Conservation (phyloP, 2,329 filamentous ascomycete genomes). For the Drechslerella coelobrocha region DNA sequence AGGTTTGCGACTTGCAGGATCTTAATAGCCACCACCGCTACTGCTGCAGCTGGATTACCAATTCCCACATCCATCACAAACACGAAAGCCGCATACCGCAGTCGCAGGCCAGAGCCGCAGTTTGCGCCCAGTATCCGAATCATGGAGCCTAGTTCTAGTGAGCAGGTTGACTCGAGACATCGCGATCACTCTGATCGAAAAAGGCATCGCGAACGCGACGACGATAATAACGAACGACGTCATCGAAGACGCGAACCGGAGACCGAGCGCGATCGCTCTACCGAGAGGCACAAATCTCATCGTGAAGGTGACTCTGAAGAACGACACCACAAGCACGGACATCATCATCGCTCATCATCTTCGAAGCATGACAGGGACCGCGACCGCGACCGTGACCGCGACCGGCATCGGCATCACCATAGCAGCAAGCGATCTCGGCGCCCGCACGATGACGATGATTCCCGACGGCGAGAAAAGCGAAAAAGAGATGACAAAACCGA, state of each 20-base stretch:
- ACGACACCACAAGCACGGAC: slow-evolving; percentile 66
- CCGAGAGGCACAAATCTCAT: slow-evolving; percentile 57
- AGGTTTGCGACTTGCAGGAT: slow-evolving; percentile 1
- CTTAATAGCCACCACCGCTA: background rate
- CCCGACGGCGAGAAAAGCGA: slow-evolving; percentile 36
- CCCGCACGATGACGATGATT: slow-evolving; percentile 58
- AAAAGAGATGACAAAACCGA: slow-evolving; percentile 55
- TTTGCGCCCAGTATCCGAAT: background rate
- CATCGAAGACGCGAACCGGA: slow-evolving; percentile 58
- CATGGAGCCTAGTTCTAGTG: slow-evolving; percentile 29
- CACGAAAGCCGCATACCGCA: background rate
- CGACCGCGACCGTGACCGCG: slow-evolving; percentile 58
- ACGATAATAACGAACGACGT: slow-evolving; percentile 44
- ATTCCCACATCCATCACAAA: background rate
- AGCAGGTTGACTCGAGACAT: slow-evolving; percentile 24
- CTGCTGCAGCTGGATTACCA: background rate
- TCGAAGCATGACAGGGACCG: slow-evolving; percentile 63
- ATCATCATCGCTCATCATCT: slow-evolving; percentile 69
- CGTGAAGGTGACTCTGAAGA: slow-evolving; percentile 57
- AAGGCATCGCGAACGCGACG: slow-evolving; percentile 46
- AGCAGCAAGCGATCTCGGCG: slow-evolving; percentile 59
- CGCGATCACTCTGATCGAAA: slow-evolving; percentile 40
- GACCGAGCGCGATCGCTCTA: slow-evolving; percentile 59
- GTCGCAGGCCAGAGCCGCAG: background rate
- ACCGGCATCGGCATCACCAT: slow-evolving; percentile 61